phyloP scores from a whole-genome alignment of 2,329 filamentous ascomycete species.

The Westerdykella aurantiaca region DNA sequence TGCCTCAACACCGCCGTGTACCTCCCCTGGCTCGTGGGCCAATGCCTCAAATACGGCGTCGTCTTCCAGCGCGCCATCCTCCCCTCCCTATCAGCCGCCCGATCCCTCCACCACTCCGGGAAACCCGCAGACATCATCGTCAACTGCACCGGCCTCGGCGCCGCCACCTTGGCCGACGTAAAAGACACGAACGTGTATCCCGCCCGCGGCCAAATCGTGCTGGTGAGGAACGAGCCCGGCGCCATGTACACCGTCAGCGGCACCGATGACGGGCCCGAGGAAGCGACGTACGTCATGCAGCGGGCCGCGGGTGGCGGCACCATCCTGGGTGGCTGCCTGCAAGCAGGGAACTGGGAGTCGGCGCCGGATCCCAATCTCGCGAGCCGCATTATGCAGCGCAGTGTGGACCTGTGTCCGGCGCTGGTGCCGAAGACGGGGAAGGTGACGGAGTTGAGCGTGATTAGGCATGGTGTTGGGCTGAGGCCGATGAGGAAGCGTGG shows the following conservation, averaged over 20 bases:
- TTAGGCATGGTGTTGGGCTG: slow-evolving; percentile 77
- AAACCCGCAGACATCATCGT: slow-evolving; percentile 62
- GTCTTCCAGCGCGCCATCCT: slow-evolving; percentile 44
- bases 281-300: slow-evolving; percentile 76
- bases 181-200: slow-evolving; percentile 68
- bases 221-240: slow-evolving; percentile 72
- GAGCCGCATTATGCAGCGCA: slow-evolving; percentile 75
- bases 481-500: slow-evolving; percentile 69
- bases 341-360: slow-evolving; percentile 72
- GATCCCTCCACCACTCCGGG: slow-evolving; percentile 52
- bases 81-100: slow-evolving; percentile 68
- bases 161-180: slow-evolving; percentile 73
- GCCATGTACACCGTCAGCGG: slow-evolving; percentile 66
- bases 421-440: slow-evolving; percentile 54
- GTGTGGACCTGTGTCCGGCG: slow-evolving; percentile 58
- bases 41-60: slow-evolving; percentile 70
- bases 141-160: slow-evolving; percentile 78
- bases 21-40: slow-evolving; percentile 75
- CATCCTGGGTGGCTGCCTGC: slow-evolving; percentile 78
- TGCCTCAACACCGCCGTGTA: slow-evolving; percentile 91
- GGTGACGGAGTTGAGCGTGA: slow-evolving; percentile 66
- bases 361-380: slow-evolving; percentile 75
- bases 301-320: slow-evolving; percentile 71
- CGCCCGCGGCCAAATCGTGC: slow-evolving; percentile 73
- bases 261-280: slow-evolving; percentile 65